These are phyloP conservation scores for Prillingera fragicola DNA, from an alignment of 1,284 basidiomycete genomes.

Conservation along the genomic window DNA sequence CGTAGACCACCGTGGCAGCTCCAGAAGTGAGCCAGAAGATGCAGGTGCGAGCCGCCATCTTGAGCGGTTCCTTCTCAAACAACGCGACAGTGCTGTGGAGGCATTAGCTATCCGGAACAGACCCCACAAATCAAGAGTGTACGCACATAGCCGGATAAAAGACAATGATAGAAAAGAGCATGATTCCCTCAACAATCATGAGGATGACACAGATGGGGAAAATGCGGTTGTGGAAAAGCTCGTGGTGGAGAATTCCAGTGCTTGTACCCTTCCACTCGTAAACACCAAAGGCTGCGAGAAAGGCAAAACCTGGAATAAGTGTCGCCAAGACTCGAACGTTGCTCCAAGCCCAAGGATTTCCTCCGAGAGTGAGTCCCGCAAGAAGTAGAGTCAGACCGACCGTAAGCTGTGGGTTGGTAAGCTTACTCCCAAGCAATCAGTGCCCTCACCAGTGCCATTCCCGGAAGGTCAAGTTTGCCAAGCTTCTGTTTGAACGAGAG, in stretches of 20 bases:
- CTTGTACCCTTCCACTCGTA: constrained; percentile 13
- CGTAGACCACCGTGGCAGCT: constrained; percentile 8
- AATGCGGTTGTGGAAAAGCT: constrained; percentile 14
- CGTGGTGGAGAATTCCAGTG: constrained; percentile 15
- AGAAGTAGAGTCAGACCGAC: constrained; percentile 3
- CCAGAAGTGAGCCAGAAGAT: constrained; percentile 8
- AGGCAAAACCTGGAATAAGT: constrained; percentile 5
- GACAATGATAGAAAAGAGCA: constrained; percentile 11
- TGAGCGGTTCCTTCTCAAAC: constrained; percentile 12
- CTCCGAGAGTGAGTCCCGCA: constrained; percentile 5
- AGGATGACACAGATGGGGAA: constrained; percentile 14
- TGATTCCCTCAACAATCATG: constrained; percentile 20
- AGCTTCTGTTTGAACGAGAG: constrained; percentile 6
- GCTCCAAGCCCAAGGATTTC: constrained; percentile 11
- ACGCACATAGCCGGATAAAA: constrained; percentile 16
- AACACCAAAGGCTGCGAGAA: constrained; percentile 2
- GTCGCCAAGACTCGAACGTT: constrained; percentile 4
- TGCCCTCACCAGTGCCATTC: constrained; percentile 5
- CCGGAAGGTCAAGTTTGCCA: constrained; percentile 5
- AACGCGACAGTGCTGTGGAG: constrained; percentile 7
- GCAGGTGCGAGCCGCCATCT: background rate
- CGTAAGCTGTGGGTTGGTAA: constrained; percentile 1
- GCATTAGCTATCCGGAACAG: background rate
- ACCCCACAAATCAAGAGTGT: no score
- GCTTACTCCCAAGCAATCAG: background rate